These are phyloP conservation scores for Coemansia umbellata DNA, from an alignment of 192 early-diverging fungal species.

Conservation along the genomic window DNA sequence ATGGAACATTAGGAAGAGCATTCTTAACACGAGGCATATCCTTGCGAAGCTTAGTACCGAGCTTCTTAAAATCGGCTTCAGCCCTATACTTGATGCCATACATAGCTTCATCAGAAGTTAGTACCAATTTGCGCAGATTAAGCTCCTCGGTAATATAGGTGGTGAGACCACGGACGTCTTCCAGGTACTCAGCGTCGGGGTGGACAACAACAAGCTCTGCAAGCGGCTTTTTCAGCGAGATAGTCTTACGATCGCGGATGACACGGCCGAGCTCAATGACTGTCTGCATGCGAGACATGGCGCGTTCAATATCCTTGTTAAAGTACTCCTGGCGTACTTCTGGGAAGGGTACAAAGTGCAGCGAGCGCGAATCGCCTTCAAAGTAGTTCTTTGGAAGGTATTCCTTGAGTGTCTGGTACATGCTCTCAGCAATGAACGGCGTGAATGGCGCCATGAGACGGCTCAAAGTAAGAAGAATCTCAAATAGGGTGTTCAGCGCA, in stretches of 20 bases:
- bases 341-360: conserved; percentile 96
- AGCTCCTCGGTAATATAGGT: conserved; percentile 90
- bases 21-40: conserved; percentile 83
- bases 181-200: conserved; percentile 80
- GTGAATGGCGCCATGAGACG: conserved; percentile 95
- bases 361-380: conserved; percentile 71
- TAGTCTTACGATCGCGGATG: conserved; percentile 85
- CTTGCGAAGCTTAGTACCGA: conserved; percentile 89
- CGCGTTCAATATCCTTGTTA: conserved; percentile 90
- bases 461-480: conserved; percentile 89
- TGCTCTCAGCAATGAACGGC: conserved; percentile 94
- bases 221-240: conserved; percentile 93
- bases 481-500: conserved; percentile 93
- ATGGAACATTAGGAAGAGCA: conserved; percentile 69
- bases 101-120: conserved; percentile 85
- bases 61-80: conserved; percentile 83
- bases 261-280: conserved; percentile 94
- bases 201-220: conserved; percentile 90
- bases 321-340: conserved; percentile 93
- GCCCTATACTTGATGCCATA: conserved; percentile 93
- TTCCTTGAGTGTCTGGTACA: conserved; percentile 90
- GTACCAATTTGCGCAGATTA: conserved; percentile 80
- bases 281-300: conserved; percentile 90
- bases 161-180: conserved; percentile 80
- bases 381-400: conserved; percentile 61